phyloP scores from a whole-genome alignment of 2,329 filamentous ascomycete species.

The Trichoderma sp. region DNA sequence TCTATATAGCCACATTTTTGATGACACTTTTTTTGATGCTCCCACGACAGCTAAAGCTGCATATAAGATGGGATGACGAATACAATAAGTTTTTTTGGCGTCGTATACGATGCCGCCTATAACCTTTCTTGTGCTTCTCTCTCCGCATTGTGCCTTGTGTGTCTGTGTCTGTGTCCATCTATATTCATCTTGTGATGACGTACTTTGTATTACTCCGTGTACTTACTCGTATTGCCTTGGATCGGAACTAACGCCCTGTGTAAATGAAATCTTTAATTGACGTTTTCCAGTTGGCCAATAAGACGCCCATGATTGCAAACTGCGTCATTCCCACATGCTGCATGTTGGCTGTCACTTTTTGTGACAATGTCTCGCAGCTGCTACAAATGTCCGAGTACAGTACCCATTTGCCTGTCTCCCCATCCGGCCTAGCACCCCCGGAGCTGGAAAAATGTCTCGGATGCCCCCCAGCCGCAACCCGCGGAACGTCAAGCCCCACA shows the following conservation, averaged over 20 bases:
- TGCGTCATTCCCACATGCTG: not conserved
- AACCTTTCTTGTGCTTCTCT: not conserved
- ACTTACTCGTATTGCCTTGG: not conserved
- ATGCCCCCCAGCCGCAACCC: not conserved
- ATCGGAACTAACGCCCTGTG: not conserved
- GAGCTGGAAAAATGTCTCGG: conserved; percentile 7
- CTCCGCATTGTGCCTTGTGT: too few relatives aligned
- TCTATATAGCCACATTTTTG: not conserved
- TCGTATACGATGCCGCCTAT: conserved; percentile 11
- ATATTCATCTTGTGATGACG: not conserved
- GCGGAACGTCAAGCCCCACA: not conserved
- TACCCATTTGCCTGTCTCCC: not conserved
- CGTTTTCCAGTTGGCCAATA: not conserved
- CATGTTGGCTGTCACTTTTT: not conserved
- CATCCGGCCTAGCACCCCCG: not conserved
- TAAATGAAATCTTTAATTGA: not conserved
- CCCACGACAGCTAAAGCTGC: conserved; percentile 5
- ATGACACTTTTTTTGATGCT: not conserved
- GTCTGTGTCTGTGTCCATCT: too few relatives aligned
- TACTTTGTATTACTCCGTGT: not conserved
- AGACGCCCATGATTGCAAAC: not conserved
- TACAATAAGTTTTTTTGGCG: not conserved
- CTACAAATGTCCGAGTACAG: not conserved
- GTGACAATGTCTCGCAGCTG: not conserved
- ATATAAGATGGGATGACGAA: not conserved